Evolutionary conservation across 345 rosid species (phyloP).

Genomic region (Combretum micranthum): DNA sequence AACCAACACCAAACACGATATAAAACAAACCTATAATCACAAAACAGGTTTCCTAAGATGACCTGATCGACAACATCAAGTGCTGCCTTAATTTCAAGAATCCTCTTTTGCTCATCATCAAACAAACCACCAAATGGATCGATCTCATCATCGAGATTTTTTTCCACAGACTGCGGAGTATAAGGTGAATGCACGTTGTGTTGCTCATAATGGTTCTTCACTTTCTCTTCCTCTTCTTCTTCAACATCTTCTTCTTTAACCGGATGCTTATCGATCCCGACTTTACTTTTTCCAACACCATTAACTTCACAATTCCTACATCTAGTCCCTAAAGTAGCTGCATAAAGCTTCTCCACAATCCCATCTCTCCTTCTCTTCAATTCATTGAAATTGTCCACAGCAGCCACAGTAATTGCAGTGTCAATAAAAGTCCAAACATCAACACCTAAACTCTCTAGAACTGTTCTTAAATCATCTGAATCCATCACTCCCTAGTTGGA

Average conservation of each 20-base stretch:
- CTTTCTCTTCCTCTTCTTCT: constrained; percentile 14
- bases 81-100: constrained; percentile 72
- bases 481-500: constrained; percentile 37
- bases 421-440: constrained; percentile 94
- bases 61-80: constrained; percentile 97
- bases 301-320: constrained; percentile 52
- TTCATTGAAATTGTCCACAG: constrained; percentile 58
- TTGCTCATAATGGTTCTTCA: constrained; percentile 1
- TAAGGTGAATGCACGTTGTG: constrained; percentile 22
- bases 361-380: constrained; percentile 65
- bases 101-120: constrained; percentile 84
- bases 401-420: constrained; percentile 73
- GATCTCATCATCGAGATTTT: constrained; percentile 50
- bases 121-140: constrained; percentile 89
- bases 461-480: constrained; percentile 73
- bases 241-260: constrained; percentile 16
- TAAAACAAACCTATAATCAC: constrained; percentile 5
- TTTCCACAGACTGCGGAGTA: constrained; percentile 45
- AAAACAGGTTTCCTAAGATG: constrained; percentile 2
- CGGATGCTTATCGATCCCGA: neutral
- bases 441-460: constrained; percentile 68
- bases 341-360: constrained; percentile 78
- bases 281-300: constrained; percentile 19
- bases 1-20: constrained; percentile 1
- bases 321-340: constrained; percentile 39